Evolutionary conservation across 2,329 filamentous ascomycete genomes (phyloP), one percentile per base, ranked within the genome.

Genomic region (Xylaria polymorpha): DNA sequence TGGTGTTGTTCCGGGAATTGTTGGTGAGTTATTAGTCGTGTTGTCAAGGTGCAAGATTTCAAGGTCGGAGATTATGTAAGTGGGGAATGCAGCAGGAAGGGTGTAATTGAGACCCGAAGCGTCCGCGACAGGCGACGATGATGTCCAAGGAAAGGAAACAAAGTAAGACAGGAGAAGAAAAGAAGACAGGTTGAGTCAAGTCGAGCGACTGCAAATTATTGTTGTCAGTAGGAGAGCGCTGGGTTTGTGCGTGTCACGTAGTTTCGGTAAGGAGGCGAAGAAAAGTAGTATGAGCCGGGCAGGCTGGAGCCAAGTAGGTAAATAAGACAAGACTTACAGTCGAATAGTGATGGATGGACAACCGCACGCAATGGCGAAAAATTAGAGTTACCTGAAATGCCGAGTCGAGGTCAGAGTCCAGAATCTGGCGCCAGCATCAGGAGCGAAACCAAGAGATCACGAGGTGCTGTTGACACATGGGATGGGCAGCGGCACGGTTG

Each of bases 11-110:
- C 41, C 50, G 50, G 67, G 48, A 29, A 37, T 39, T 22, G 67
- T 39, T 32, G 15, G 15, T 55, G 66, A 62, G 55, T 51, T 71
- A 62, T 70, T 67, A 67, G 63, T 71, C 66, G 66, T 67, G 69
- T 35, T 68, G 66, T 64, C 66, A 55, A 70, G 69, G 61, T 69
- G 71, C 66, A 73, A 74, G 72, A 73, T 71, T 73, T 73, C 73
- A 67, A 73, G 69, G 55, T 73, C 75, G 75, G 75, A 75, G 74
- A 77, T 78, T 78, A 78, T 78, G 77, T 77, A 78, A 78, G 76
- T 79, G 77, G 77, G 73, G 76, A 76, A 75, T 67, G 48, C 20
- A 53, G 60, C 41, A 70, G 62, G 46, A 64, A 66, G 57, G 35
- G 64, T 71, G 61, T 68, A 68, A 68, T 67, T 63, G 61, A 66